Base-by-base conservation (phyloP, 495 filamentous ascomycete species). In the Annulohypoxylon moriforme region DNA sequence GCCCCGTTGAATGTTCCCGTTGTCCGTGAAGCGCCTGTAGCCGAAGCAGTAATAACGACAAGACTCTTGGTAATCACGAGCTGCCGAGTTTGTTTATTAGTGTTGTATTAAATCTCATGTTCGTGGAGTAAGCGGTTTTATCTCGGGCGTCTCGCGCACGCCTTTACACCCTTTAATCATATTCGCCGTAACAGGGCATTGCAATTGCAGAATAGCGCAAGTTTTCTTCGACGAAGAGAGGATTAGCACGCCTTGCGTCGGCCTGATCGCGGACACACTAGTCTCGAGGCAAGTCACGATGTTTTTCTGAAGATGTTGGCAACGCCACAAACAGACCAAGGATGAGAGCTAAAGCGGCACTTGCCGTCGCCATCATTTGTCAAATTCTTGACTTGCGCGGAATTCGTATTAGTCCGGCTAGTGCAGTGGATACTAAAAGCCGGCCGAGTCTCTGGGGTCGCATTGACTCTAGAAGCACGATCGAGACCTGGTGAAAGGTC, bases 201-300 rank as follows among this genome's bases (percentile, higher is more conserved):
- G 13, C 10, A 20, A 52, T 59, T 2, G 24, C 20, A 20, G 20
- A 13, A 60, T 44, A 25, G 22, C 20, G 34, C 59, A 55, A 10
- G 22, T 9, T 1, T 24, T 40, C 10, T 36, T 53, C 14, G 24
- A 31, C 16, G 24, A 47, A 63, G 44, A 20, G n/a, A 34, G 29
- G 31, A 22, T 47, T 60, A 55, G 58, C 42, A 64, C 52, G 38
- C 20, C 34, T 22, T 36, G 20, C 53, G 49, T 68, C 69, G 69
- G 69, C 47, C 64, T 60, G 59, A 60, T 68, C 29, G 34, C 64
- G 69, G 69, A 40, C 53, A 60, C 38, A 56, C 29, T 60, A 46
- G 46, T 36, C 27, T 8, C n/a, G 25, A 4, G 44, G 44, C 1
- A 36, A 34, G 31, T 22, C 9, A 29, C 22, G 55, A 60, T 66